These are phyloP conservation scores for Hibiscus trionum DNA, from an alignment of 345 rosid genomes.

Conservation along the genomic window DNA sequence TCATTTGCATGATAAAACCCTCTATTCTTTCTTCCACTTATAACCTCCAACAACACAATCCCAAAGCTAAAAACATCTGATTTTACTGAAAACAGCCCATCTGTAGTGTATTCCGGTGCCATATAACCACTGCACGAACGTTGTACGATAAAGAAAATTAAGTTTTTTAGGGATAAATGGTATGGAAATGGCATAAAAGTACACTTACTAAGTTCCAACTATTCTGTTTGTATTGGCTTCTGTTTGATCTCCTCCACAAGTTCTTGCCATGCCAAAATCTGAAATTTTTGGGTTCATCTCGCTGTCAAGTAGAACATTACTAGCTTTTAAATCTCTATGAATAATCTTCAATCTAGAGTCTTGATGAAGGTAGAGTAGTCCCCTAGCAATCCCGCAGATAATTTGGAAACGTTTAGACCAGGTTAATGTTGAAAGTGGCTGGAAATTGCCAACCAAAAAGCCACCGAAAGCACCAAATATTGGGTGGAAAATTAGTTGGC, in stretches of 20 bases:
- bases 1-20: slow-evolving; percentile 11
- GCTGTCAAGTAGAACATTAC: slow-evolving; percentile 27
- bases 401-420: slow-evolving; percentile 25
- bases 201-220: slow-evolving; percentile 10
- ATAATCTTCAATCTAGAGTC: slow-evolving; percentile 29
- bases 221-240: slow-evolving; percentile 9
- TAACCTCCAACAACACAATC: slow-evolving; percentile 1
- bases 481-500: no score
- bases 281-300: slow-evolving; percentile 39
- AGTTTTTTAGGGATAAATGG: not conserved
- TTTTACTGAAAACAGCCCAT: not conserved
- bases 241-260: slow-evolving; percentile 11
- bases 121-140: slow-evolving; percentile 2
- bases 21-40: not conserved
- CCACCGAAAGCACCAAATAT: no score
- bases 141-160: not conserved
- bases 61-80: not conserved
- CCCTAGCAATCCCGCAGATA: slow-evolving; percentile 32
- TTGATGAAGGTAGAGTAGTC: slow-evolving; percentile 37
- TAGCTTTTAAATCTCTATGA: slow-evolving; percentile 21
- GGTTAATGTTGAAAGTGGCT: no score
- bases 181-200: not conserved
- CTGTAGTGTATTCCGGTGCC: slow-evolving; percentile 5
- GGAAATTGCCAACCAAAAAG: no score
- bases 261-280: slow-evolving; percentile 14